These are phyloP conservation scores for Neurospora sp. DNA, from an alignment of 495 filamentous ascomycete species.

Conservation along the genomic window DNA sequence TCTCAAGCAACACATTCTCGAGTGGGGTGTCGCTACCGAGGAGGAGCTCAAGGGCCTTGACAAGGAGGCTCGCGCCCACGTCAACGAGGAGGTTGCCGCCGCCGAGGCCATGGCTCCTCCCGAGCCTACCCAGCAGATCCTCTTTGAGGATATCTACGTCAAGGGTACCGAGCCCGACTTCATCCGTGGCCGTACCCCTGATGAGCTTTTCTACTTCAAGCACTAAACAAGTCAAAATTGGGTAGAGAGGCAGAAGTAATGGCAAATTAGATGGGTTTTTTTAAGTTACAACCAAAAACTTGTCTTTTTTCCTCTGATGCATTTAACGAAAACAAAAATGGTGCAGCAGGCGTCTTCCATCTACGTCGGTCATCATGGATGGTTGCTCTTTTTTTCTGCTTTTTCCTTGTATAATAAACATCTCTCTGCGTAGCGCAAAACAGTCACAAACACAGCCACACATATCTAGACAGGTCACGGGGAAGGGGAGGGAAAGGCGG, in stretches of 20 bases:
- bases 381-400: background rate
- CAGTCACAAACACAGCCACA: background rate
- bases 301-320: background rate
- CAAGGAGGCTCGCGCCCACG: conserved; percentile 73
- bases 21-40: conserved; percentile 85
- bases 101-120: conserved; percentile 81
- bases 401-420: background rate
- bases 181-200: conserved; percentile 78
- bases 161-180: conserved; percentile 80
- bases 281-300: background rate
- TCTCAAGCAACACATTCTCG: conserved; percentile 92
- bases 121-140: conserved; percentile 62
- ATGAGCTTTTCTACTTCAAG: conserved; percentile 83
- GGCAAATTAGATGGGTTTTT: background rate
- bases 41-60: conserved; percentile 96
- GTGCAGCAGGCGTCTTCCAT: background rate
- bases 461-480: background rate
- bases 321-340: background rate
- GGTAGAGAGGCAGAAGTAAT: background rate
- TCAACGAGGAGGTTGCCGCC: conserved; percentile 82
- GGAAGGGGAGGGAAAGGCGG: background rate
- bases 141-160: conserved; percentile 98
- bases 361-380: background rate
- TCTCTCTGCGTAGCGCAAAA: background rate
- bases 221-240: conserved; percentile 6